These are phyloP conservation scores for Sporothrix curviconia DNA, from an alignment of 2,329 filamentous ascomycete species.

Conservation along the genomic window DNA sequence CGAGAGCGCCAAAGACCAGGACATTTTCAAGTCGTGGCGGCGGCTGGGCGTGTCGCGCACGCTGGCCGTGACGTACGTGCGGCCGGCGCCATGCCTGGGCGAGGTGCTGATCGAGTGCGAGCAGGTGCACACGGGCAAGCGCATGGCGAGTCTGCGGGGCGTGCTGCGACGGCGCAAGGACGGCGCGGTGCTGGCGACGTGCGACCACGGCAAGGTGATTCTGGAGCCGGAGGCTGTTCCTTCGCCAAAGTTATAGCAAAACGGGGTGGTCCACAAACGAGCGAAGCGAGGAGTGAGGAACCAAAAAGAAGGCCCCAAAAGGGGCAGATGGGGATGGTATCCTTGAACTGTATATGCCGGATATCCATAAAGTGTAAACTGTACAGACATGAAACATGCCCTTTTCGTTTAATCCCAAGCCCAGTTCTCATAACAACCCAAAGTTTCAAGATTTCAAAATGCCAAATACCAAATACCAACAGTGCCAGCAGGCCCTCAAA, in stretches of 20 bases:
- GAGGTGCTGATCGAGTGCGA: constrained; percentile 50
- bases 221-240: constrained; percentile 37
- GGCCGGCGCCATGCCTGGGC: constrained; percentile 49
- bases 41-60: constrained; percentile 58
- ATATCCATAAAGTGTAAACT: too few species aligned
- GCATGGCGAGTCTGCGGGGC: constrained; percentile 46
- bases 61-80: constrained; percentile 60
- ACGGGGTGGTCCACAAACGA: not conserved
- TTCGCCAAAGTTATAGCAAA: not conserved
- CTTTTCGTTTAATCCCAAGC: too few species aligned
- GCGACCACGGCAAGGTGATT: constrained; percentile 60
- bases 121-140: constrained; percentile 50
- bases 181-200: constrained; percentile 48
- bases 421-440: too few species aligned
- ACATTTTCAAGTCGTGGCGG: constrained; percentile 36
- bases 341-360: too few species aligned
- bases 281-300: not conserved
- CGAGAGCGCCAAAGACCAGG: not conserved
- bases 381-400: too few species aligned
- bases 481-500: too few species aligned
- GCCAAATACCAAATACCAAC: too few species aligned
- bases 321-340: too few species aligned
- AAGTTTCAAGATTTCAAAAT: too few species aligned
- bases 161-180: constrained; percentile 48
- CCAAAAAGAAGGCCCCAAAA: too few species aligned